Conservation (phyloP, 768 basidiomycete genomes). For the Rhizopogon vulgaris region DNA sequence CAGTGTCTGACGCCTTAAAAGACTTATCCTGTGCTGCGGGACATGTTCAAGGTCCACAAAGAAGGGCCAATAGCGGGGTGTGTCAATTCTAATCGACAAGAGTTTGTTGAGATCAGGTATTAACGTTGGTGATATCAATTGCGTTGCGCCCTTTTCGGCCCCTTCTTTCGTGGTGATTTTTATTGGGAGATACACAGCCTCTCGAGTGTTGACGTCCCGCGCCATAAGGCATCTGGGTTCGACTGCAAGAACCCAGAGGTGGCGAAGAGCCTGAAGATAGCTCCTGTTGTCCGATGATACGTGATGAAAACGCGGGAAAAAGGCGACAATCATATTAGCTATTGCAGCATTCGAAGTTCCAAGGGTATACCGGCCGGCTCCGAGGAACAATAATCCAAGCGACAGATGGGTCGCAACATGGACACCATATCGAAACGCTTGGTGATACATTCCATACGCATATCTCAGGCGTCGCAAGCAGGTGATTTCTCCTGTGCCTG, state of each 20-base stretch:
- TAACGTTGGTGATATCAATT: slow-evolving; percentile 87
- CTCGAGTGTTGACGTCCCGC: slow-evolving; percentile 85
- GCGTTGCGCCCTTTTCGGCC: slow-evolving; percentile 54
- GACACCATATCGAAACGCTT: slow-evolving; percentile 75
- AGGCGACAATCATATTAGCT: slow-evolving; percentile 82
- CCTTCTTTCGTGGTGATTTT: slow-evolving; percentile 78
- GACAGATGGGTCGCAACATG: slow-evolving; percentile 90
- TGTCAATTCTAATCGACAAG: slow-evolving; percentile 80
- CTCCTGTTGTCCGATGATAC: slow-evolving; percentile 81
- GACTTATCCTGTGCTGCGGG: slow-evolving; percentile 57
- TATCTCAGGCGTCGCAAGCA: slow-evolving; percentile 83
- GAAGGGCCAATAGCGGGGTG: slow-evolving; percentile 94
- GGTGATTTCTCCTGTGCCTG: slow-evolving; percentile 92
- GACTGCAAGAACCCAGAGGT: slow-evolving; percentile 93
- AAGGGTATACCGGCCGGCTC: slow-evolving; percentile 86
- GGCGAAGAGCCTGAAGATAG: slow-evolving; percentile 88
- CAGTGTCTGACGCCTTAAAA: slow-evolving; percentile 75
- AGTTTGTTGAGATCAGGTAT: slow-evolving; percentile 85
- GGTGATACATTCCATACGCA: slow-evolving; percentile 81
- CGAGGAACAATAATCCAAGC: slow-evolving; percentile 87
- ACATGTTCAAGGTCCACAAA: slow-evolving; percentile 70
- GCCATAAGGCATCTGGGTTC: slow-evolving; percentile 92
- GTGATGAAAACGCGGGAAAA: slow-evolving; percentile 85
- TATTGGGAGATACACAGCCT: slow-evolving; percentile 89
- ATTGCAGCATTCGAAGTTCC: slow-evolving; percentile 91